Base-by-base conservation (phyloP, 345 rosid genomes). In the Linum tenue region DNA sequence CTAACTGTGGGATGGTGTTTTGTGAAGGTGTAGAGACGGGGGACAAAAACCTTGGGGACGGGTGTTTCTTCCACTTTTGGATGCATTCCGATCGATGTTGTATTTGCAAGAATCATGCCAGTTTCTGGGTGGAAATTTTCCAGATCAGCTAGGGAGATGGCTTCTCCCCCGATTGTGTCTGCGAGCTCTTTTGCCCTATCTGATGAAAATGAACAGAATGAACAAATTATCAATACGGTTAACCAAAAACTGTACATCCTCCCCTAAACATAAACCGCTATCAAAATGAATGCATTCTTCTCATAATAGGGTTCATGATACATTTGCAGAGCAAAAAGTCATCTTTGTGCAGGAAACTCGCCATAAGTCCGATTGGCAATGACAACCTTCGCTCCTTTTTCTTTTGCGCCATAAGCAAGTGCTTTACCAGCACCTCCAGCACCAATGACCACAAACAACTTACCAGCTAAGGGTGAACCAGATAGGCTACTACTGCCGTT, bases 341-440 rank as follows among this genome's bases (percentile, higher is more conserved):
- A 67, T 44, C 40, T 42, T 5, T 48, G 64, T 56, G 62, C 57
- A 53, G 66, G 70, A 55, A 55, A 59, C 56, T 80, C 70, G 85
- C 98, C 88, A 60, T 69, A 90, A 48, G 97, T 88, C 39, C 99
- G 88, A 77, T 94, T 94, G 53, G 97, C 92, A 75, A 90, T 88
- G 55, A 84, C 85, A 56, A 90, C 85, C 70, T 82, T 85, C 0
- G 95, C 97, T 17, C 97, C 97, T 63, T 94, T 94, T 61, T 80
- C 86, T 72, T 86, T 90, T 70, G 99, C 99, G 70, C 97, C 97
- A 69, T 80, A 94, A 71, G 90, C 97, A 72, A 94, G 92, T 39
- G 97, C 96, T 85, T 86, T 90, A 65, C 97, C 95, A 66, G 97
- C 92, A 70, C 97, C 96, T 56, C 99, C 97, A 58, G 97, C 90